Evolutionary conservation across 1,284 basidiomycete species (phyloP), one percentile per base, ranked within the genome.

Genomic region (Neolentinus lepideus): DNA sequence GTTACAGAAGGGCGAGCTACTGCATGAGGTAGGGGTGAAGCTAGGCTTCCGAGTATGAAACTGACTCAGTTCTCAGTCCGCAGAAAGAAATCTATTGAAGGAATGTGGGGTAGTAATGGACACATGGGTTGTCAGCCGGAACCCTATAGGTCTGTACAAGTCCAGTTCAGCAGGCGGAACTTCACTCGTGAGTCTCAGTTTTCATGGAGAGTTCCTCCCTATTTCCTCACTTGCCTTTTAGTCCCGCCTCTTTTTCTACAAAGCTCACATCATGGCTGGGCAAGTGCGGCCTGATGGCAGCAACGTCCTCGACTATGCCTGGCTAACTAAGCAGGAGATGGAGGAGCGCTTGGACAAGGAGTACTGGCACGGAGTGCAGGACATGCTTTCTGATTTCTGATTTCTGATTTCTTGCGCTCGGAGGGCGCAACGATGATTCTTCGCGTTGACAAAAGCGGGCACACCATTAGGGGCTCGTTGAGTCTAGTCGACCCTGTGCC

Each of bases 301-400:
- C 60, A 69, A 70, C 54, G 74, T 88, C 56, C 73, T 76, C 52
- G 90, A 92, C 63, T 94, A 92, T 72, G 91, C 89, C 21, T 95
- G 92, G 92, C 75, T 94, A 59, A 94, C 92, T 56, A 92, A 92
- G 71, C 81, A 93, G 67, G 92, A 95, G 75, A 85, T 94, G 53
- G 72, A 84, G 66, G 70, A 79, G 43, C 77, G 76, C 47, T 83
- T 91, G 27, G 76, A 82, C 52, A 66, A 70, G 58, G 70, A 78
- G 57, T 94, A 94, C 64, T 94, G 91, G 91, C 66, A 76, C 51
- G 79, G 81, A 56, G 75, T 92, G 61, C 85, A 85, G 70, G 87
- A 90, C 65, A 85, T 94, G 69, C 74, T 94, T 61, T 90, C 89
- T 54, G 85, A 90, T 67, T 79, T 77, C 67, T 86, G 47, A 50